These are phyloP conservation scores for Xylariomycetidae sp. DNA, from an alignment of 2,329 filamentous ascomycete species.

Conservation along the genomic window DNA sequence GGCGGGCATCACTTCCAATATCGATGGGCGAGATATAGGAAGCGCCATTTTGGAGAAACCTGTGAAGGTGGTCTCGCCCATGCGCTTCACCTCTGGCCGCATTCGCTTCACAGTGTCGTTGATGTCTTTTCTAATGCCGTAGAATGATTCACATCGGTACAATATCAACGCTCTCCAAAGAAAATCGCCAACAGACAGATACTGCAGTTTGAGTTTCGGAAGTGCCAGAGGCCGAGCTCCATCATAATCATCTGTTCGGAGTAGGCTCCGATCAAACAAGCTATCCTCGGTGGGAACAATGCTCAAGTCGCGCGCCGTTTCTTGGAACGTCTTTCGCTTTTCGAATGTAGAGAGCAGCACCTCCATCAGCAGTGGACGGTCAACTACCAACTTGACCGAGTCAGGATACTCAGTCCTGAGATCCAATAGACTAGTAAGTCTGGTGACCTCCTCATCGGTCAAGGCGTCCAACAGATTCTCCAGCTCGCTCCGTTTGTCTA, in stretches of 20 bases:
- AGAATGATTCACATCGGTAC: conserved; percentile 88
- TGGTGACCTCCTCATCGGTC: conserved; percentile 67
- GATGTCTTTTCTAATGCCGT: conserved; percentile 87
- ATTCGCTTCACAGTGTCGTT: conserved; percentile 77
- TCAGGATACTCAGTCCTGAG: conserved; percentile 79
- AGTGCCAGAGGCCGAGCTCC: conserved; percentile 83
- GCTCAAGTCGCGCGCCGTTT: conserved; percentile 64
- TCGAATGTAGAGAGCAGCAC: conserved; percentile 72
- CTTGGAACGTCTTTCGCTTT: conserved; percentile 75
- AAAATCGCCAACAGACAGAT: conserved; percentile 91
- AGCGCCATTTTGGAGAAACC: conserved; percentile 92
- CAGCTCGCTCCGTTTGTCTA: conserved; percentile 76
- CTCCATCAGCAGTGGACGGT: conserved; percentile 65
- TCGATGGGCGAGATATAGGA: conserved; percentile 77
- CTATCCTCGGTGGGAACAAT: conserved; percentile 79
- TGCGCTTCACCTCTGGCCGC: conserved; percentile 60
- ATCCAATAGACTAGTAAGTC: conserved; percentile 67
- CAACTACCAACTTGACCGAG: conserved; percentile 57
- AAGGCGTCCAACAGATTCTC: conserved; percentile 69
- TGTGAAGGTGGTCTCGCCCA: conserved; percentile 68
- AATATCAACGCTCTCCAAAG: conserved; percentile 91
- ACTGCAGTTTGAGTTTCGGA: conserved; percentile 93
- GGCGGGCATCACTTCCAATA: conserved; percentile 79
- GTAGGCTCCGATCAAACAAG: conserved; percentile 73
- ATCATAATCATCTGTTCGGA: conserved; percentile 82